Evolutionary conservation across 2,329 filamentous ascomycete species (phyloP).

Genomic region (Cryphonectria carpinicola): DNA sequence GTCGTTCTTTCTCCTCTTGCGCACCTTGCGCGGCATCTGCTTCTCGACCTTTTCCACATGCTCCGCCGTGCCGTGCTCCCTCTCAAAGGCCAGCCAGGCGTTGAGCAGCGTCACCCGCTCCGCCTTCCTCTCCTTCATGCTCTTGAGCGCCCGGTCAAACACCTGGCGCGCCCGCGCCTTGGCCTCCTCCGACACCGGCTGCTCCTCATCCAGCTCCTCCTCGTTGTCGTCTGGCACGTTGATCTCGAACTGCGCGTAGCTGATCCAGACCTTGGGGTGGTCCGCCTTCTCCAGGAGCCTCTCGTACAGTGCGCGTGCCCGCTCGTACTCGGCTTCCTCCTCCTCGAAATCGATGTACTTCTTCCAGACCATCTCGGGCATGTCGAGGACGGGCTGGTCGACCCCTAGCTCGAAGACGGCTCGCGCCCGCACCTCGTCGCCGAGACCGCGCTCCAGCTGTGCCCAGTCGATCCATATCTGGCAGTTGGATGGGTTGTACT

Average conservation of each 20-base stretch:
- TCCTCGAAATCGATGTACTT: conserved; percentile 99
- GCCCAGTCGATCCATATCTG: conserved; percentile 97
- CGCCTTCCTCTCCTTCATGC: conserved; percentile 89
- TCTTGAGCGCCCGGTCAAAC: conserved; percentile 83
- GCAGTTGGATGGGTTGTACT: conserved; percentile 88
- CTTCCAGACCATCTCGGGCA: conserved; percentile 98
- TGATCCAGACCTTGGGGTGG: conserved; percentile 99
- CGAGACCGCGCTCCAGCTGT: conserved; percentile 86
- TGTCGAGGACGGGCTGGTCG: conserved; percentile 81
- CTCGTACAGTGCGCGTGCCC: conserved; percentile 83
- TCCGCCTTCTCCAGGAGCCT: conserved; percentile 91
- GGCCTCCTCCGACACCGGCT: conserved; percentile 77
- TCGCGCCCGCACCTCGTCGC: conserved; percentile 84
- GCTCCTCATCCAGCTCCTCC: conserved; percentile 63
- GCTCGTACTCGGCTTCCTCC: conserved; percentile 88
- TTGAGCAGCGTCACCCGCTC: conserved; percentile 91
- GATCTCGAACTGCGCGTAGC: conserved; percentile 97
- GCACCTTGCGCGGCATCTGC: conserved; percentile 91
- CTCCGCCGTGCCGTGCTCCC: conserved; percentile 74
- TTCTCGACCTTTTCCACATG: conserved; percentile 84
- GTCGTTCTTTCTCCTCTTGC: conserved; percentile 88
- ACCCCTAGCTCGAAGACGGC: conserved; percentile 93
- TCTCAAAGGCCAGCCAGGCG: conserved; percentile 91
- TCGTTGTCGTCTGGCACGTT: conserved; percentile 80
- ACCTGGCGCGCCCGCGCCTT: conserved; percentile 81